Evolutionary conservation across 768 basidiomycete species (phyloP), one percentile per base, ranked within the genome.

Genomic region (Filobasidium wieringae): DNA sequence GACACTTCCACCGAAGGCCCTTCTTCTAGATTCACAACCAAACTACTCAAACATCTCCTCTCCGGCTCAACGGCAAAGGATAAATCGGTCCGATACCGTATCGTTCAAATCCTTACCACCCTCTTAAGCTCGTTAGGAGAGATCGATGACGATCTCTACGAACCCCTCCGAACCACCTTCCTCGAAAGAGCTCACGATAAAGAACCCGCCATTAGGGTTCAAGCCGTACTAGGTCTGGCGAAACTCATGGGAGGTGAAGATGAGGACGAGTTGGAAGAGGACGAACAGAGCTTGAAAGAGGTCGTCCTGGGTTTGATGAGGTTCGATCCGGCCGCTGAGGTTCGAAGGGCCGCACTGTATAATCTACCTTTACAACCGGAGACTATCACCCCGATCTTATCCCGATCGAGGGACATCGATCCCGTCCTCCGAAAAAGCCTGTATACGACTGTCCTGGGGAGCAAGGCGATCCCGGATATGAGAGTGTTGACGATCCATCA

Each of bases 11-110:
- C 86, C 24, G 85, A 87, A 4, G 85, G 84, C 0, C 73, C 83
- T 0, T 79, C 82, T 0, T 79, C 87, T 0, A 78, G 88, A 60
- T 87, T 92, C 66, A 76, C 84, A 1, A 74, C 80, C 3, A 78
- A 81, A 37, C 75, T 90, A 7, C 76, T 91, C 40, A 80, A 80
- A 49, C 88, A 83, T 67, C 78, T 93, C 29, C 75, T 90, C 59
- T 79, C 79, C 58, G 91, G 89, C 2, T 88, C 89, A 72, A 65
- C 77, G 17, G 84, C 89, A 3, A 93, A 90, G 71, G 88, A 93
- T 75, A 96, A 92, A 75, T 79, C 78, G 40, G 83, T 88, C 36
- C 81, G 92, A 5, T 93, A 83, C 68, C 82, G 92, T 19, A 83
- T 83, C 31, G 77, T 87, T 1, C 84, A 86, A 53, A 75, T 83